Conservation (phyloP, 768 basidiomycete genomes). For the Pleurotus tuber-regium region DNA sequence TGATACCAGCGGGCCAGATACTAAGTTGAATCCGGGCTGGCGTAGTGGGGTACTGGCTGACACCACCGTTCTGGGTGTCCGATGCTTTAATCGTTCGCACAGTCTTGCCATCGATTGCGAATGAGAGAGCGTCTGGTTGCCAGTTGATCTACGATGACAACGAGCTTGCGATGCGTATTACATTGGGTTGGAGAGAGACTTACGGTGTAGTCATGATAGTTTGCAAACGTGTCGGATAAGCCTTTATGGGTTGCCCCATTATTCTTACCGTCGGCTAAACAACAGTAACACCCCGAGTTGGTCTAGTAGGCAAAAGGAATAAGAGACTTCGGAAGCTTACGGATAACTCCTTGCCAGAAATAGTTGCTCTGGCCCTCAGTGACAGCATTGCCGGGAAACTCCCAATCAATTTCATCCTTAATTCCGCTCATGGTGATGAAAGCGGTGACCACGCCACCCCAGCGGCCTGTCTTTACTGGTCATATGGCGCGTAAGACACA, state of each 20-base stretch:
- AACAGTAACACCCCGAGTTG: background rate
- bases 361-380: slow-evolving; percentile 74
- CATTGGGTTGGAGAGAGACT: slow-evolving; percentile 20
- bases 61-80: slow-evolving; percentile 57
- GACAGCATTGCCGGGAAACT: slow-evolving; percentile 66
- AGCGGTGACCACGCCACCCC: slow-evolving; percentile 81
- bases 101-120: slow-evolving; percentile 65
- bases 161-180: background rate
- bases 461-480: slow-evolving; percentile 74
- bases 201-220: slow-evolving; percentile 78
- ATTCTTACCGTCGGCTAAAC: slow-evolving; percentile 38
- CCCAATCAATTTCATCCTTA: slow-evolving; percentile 89
- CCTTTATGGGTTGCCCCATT: slow-evolving; percentile 47
- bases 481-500: background rate
- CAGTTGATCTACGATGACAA: slow-evolving; percentile 64
- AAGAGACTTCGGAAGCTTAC: slow-evolving; percentile 42
- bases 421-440: slow-evolving; percentile 84
- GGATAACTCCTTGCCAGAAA: slow-evolving; percentile 74
- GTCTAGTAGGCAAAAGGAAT: background rate
- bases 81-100: slow-evolving; percentile 67
- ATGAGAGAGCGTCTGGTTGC: slow-evolving; percentile 65
- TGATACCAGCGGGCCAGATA: slow-evolving; percentile 82
- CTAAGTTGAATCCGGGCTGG: slow-evolving; percentile 81
- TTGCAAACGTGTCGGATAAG: slow-evolving; percentile 60
- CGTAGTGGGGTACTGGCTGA: slow-evolving; percentile 68